phyloP scores from a whole-genome alignment of 2,329 filamentous ascomycete genomes.

The Karstenula rhodostoma region DNA sequence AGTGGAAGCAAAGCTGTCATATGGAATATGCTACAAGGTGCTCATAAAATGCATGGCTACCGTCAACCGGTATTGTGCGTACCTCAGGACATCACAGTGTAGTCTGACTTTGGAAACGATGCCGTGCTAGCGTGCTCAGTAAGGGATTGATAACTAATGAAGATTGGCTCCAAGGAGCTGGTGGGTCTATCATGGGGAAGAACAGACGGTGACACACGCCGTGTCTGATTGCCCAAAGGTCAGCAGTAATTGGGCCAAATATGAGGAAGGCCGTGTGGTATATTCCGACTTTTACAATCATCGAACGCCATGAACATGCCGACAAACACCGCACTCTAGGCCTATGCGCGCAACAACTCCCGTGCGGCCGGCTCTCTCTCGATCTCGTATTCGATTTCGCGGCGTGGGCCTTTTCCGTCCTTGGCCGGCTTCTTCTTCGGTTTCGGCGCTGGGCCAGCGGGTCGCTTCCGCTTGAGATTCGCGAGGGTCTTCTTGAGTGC shows the following conservation, averaged over 20 bases:
- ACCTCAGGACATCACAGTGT: too few species aligned
- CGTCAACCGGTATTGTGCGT: too few species aligned
- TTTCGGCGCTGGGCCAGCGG: slow-evolving; percentile 59
- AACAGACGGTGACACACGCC: neutral
- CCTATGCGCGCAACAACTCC: slow-evolving; percentile 42
- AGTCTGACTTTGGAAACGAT: too few species aligned
- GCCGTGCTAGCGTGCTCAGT: neutral
- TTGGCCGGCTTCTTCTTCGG: slow-evolving; percentile 64
- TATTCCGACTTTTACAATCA: neutral
- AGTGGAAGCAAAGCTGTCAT: too few species aligned
- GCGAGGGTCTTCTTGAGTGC: slow-evolving; percentile 65
- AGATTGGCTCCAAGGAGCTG: neutral
- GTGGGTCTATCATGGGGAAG: neutral
- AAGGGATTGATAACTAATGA: neutral
- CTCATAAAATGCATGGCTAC: too few species aligned
- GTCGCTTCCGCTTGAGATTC: slow-evolving; percentile 65
- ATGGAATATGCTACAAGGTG: too few species aligned
- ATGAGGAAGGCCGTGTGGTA: neutral
- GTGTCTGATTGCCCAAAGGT: neutral
- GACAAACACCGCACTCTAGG: slow-evolving; percentile 1
- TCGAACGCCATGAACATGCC: neutral
- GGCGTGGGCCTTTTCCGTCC: slow-evolving; percentile 63
- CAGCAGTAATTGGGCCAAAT: neutral
- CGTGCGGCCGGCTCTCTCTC: slow-evolving; percentile 64
- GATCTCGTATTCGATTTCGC: slow-evolving; percentile 81